Percentiles rank a stretch among this genome's conserved stretches.
These are phyloP conservation scores for Sphenostylis stenocarpa DNA, from an alignment of 306 rosid species.

Conservation along the genomic window DNA sequence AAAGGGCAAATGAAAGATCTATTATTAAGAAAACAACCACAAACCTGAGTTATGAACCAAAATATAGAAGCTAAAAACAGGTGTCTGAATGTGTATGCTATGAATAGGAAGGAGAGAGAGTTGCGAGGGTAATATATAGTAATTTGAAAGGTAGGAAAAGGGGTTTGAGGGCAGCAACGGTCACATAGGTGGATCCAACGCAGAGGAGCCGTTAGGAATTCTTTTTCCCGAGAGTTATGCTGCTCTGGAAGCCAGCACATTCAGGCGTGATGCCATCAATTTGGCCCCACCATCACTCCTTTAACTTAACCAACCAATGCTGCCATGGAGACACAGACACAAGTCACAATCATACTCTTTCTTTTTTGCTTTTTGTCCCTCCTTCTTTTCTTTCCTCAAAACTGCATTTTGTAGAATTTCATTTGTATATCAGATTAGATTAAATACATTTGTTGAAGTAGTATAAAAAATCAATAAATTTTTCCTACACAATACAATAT, in stretches of 20 bases:
- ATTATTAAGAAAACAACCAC: neutral
- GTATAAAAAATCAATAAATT: too few species aligned
- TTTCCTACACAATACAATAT: too few species aligned
- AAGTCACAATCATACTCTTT: neutral
- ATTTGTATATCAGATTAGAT: too few species aligned
- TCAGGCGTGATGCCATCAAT: slow-evolving; percentile 6
- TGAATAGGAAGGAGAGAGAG: neutral
- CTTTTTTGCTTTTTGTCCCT: neutral
- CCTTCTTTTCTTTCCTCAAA: too few species aligned
- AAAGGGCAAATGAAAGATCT: neutral
- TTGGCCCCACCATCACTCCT: slow-evolving; percentile 24
- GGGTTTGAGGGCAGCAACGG: slow-evolving; percentile 40
- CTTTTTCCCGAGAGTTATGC: slow-evolving; percentile 34
- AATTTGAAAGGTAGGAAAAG: neutral
- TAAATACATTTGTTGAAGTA: too few species aligned
- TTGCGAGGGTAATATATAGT: neutral
- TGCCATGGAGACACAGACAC: neutral
- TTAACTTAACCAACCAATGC: neutral
- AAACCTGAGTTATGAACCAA: neutral
- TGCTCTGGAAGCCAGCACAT: slow-evolving; percentile 30
- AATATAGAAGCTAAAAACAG: neutral
- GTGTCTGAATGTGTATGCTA: neutral
- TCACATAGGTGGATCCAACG: slow-evolving; percentile 39
- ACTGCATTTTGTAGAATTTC: too few species aligned
- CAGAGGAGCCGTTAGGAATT: slow-evolving; percentile 48